phyloP scores from a whole-genome alignment of 768 basidiomycete genomes.

The Mycena capillaripes region DNA sequence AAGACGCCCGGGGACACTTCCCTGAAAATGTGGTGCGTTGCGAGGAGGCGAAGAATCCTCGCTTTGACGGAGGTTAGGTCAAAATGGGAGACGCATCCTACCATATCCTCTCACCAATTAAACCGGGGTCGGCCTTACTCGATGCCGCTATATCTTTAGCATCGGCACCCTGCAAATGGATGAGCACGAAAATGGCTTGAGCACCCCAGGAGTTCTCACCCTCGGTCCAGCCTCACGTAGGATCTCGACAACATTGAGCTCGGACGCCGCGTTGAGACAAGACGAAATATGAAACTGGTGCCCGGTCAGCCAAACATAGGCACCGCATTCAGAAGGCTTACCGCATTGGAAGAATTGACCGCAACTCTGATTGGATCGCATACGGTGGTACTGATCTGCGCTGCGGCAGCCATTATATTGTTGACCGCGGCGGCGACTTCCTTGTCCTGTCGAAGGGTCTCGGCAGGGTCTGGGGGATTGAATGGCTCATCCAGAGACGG shows the following conservation, averaged over 20 bases:
- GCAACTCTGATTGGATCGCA: slow-evolving; percentile 24
- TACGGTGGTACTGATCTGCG: slow-evolving; percentile 36
- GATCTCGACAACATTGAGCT: slow-evolving; percentile 46
- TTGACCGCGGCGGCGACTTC: slow-evolving; percentile 26
- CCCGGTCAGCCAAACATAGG: background rate
- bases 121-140: slow-evolving; percentile 37
- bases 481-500: slow-evolving; percentile 31
- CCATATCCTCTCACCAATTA: too few relatives aligned
- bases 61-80: slow-evolving; percentile 25
- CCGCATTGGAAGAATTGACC: slow-evolving; percentile 25
- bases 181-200: background rate
- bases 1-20: slow-evolving; percentile 49
- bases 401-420: slow-evolving; percentile 34
- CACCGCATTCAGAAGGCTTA: background rate
- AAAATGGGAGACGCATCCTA: background rate
- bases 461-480: slow-evolving; percentile 15
- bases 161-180: slow-evolving; percentile 40
- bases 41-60: slow-evolving; percentile 48
- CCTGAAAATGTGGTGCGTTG: slow-evolving; percentile 49
- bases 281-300: slow-evolving; percentile 37
- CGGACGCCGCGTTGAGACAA: slow-evolving; percentile 34
- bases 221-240: slow-evolving; percentile 48
- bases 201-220: slow-evolving; percentile 6
- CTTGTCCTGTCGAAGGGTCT: slow-evolving; percentile 17
- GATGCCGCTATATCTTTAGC: slow-evolving; percentile 46